These are phyloP conservation scores for Trypanosoma conorhini DNA, from an alignment of 208 protist species.

Conservation along the genomic window DNA sequence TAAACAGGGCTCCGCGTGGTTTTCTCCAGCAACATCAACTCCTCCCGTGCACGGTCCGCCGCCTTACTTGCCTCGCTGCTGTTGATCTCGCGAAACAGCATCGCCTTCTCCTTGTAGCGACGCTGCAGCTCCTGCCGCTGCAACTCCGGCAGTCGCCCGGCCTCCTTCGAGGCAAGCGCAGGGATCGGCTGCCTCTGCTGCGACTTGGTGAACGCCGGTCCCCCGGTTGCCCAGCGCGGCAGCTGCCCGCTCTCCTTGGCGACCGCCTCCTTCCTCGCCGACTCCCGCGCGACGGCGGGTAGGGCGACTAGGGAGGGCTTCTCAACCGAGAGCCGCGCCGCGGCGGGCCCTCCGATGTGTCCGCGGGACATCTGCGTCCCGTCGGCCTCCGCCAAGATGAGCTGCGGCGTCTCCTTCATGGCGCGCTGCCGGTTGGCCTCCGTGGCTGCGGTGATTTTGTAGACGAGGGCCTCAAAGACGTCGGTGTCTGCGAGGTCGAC, in stretches of 20 bases:
- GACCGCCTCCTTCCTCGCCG: neutral
- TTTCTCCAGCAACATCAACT: constrained; percentile 75
- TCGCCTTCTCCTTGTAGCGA: constrained; percentile 69
- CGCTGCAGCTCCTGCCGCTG: constrained; percentile 57
- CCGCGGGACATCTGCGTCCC: constrained; percentile 5
- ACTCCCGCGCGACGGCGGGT: neutral
- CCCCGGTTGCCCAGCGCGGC: neutral
- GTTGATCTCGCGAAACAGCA: constrained; percentile 53
- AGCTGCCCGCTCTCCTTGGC: neutral
- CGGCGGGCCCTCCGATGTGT: neutral
- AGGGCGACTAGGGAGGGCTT: neutral
- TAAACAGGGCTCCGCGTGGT: constrained; percentile 13
- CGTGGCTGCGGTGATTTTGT: constrained; percentile 52
- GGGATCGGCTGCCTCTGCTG: constrained; percentile 53
- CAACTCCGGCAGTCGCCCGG: constrained; percentile 30
- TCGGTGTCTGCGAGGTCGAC: constrained; percentile 74
- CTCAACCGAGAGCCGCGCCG: neutral
- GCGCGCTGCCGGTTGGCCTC: constrained; percentile 36
- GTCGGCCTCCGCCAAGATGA: constrained; percentile 13
- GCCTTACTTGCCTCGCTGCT: constrained; percentile 52
- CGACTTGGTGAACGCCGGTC: constrained; percentile 14
- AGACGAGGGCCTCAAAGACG: constrained; percentile 73
- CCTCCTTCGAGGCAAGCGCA: constrained; percentile 47
- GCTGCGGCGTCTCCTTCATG: constrained; percentile 23
- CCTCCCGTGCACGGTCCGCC: constrained; percentile 60